Conservation (phyloP, 1,139 yeast species). For the Sugiyamaella xylanicola region DNA sequence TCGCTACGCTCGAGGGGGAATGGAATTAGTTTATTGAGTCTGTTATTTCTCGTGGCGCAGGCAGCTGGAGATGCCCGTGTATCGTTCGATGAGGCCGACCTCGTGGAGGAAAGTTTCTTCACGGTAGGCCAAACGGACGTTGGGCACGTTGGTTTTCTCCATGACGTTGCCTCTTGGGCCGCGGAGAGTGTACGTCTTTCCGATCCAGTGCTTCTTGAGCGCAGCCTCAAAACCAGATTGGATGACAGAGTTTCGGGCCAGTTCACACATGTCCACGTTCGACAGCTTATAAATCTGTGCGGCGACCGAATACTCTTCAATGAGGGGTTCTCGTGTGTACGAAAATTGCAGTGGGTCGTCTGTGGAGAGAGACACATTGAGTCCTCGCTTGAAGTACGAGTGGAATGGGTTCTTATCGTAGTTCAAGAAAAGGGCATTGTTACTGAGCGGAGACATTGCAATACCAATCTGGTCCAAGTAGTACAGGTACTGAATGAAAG, state of each 20-base stretch:
- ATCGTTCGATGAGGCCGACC: conserved; percentile 66
- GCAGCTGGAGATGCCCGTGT: conserved; percentile 38
- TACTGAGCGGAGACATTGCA: conserved; percentile 98
- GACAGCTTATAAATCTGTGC: conserved; percentile 95
- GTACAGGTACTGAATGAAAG: conserved; percentile 89
- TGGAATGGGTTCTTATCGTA: conserved; percentile 95
- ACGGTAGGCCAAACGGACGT: conserved; percentile 78
- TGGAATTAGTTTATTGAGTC: not conserved
- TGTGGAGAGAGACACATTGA: conserved; percentile 88
- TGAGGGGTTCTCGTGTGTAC: conserved; percentile 95
- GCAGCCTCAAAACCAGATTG: conserved; percentile 91
- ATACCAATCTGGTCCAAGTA: conserved; percentile 93
- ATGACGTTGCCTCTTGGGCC: conserved; percentile 84
- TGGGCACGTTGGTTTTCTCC: conserved; percentile 94
- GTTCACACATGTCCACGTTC: conserved; percentile 94
- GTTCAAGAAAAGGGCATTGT: conserved; percentile 91
- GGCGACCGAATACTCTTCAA: conserved; percentile 96
- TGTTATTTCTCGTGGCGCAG: conserved; percentile 16
- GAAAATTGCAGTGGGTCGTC: conserved; percentile 96
- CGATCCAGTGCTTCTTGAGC: conserved; percentile 91
- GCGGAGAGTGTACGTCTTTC: conserved; percentile 59
- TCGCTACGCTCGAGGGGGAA: no score
- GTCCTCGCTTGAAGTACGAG: conserved; percentile 84
- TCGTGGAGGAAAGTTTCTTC: conserved; percentile 80
- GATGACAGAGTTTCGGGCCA: conserved; percentile 77